These are phyloP conservation scores for Scedosporium dehoogii DNA, from an alignment of 2,329 filamentous ascomycete genomes.

Conservation along the genomic window DNA sequence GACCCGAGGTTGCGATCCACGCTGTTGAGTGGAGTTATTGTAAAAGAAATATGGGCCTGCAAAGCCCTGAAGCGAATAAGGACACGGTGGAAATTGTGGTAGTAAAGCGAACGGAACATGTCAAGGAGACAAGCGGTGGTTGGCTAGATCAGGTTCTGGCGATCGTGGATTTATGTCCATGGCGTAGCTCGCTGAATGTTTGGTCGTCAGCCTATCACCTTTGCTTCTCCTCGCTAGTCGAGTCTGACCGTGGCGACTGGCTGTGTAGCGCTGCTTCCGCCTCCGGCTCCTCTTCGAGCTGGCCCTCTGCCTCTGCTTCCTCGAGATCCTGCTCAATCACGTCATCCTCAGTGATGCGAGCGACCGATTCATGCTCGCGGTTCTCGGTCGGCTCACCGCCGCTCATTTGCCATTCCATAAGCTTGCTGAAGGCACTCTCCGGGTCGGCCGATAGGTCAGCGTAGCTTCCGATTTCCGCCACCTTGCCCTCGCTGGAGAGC, in stretches of 20 bases:
- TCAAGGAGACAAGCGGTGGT: too few relatives aligned
- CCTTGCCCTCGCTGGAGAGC: constrained; percentile 72
- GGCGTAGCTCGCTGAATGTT: too few relatives aligned
- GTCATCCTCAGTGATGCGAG: constrained; percentile 40
- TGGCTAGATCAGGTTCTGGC: too few relatives aligned
- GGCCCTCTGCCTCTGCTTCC: constrained; percentile 24
- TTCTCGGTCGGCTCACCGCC: constrained; percentile 57
- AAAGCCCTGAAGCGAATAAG: neutral
- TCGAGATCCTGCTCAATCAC: constrained; percentile 40
- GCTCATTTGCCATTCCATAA: constrained; percentile 99
- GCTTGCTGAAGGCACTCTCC: constrained; percentile 77
- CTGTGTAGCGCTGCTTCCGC: constrained; percentile 13
- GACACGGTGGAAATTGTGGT: neutral
- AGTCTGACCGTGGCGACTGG: neutral
- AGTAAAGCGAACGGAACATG: too few relatives aligned
- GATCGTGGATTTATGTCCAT: too few relatives aligned
- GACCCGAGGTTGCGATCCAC: neutral
- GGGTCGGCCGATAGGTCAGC: constrained; percentile 60
- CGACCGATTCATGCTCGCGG: constrained; percentile 19
- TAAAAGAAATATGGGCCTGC: neutral
- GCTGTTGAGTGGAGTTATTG: constrained; percentile 5
- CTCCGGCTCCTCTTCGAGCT: constrained; percentile 20
- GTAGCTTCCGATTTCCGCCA: constrained; percentile 87
- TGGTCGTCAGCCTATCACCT: neutral
- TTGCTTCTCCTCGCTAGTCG: neutral